phyloP scores from a whole-genome alignment of 2,329 filamentous ascomycete species.

The Monilinia laxa region DNA sequence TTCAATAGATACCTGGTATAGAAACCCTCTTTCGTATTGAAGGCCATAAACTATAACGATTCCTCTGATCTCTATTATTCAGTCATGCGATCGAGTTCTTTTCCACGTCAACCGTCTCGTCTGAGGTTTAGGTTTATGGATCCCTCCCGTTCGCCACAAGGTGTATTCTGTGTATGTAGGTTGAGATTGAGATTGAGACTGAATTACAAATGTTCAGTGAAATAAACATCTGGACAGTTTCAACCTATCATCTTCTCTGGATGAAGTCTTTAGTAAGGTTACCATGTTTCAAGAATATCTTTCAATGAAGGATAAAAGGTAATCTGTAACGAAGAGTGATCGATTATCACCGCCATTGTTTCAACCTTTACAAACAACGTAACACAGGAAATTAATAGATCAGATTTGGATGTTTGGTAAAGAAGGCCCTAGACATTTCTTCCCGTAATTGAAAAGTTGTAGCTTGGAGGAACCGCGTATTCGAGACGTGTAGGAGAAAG shows the following conservation, averaged over 20 bases:
- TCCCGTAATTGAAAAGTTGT: background rate
- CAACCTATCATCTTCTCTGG: background rate
- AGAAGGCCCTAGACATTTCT: background rate
- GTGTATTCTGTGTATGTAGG: too few relatives aligned
- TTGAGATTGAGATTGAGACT: background rate
- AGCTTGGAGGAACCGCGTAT: background rate
- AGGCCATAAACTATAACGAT: background rate
- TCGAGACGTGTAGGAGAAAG: conserved; percentile 1
- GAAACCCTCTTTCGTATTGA: background rate
- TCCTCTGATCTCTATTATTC: conserved; percentile 6
- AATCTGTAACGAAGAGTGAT: conserved; percentile 14
- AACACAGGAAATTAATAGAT: background rate
- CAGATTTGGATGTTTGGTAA: conserved; percentile 9
- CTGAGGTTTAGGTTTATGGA: conserved; percentile 3
- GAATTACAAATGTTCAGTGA: background rate
- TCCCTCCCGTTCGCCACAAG: background rate
- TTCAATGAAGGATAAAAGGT: background rate
- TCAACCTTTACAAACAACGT: conserved; percentile 3
- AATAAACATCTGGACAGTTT: conserved; percentile 11
- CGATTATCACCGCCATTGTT: conserved; percentile 3
- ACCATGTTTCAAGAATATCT: background rate
- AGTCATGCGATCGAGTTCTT: background rate
- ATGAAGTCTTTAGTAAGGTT: background rate
- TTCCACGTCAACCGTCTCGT: background rate
- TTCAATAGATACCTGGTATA: background rate